phyloP scores from a whole-genome alignment of 148 eudicot genomes.

The Pouteria glomerata region DNA sequence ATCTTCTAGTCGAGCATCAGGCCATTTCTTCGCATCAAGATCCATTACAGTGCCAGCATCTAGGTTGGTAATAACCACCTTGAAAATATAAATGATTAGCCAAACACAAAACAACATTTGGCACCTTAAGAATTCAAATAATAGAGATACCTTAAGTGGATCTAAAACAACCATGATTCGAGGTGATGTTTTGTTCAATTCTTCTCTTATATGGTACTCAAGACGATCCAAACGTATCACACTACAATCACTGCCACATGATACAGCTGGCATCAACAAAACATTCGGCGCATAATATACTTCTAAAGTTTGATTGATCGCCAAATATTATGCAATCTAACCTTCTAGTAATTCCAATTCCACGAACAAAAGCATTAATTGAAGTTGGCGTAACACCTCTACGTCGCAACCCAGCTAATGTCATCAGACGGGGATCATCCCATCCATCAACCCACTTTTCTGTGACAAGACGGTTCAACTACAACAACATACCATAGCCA shows the following conservation, averaged over 20 bases:
- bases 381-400: constrained; percentile 87
- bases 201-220: constrained; percentile 88
- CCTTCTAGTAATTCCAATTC: constrained; percentile 97
- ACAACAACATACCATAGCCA: constrained; percentile 13
- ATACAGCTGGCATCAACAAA: background rate
- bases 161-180: constrained; percentile 79
- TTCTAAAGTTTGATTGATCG: background rate
- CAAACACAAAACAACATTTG: constrained; percentile 4
- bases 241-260: constrained; percentile 68
- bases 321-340: constrained; percentile 10
- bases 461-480: constrained; percentile 88
- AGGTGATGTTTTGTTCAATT: constrained; percentile 75
- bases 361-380: constrained; percentile 84
- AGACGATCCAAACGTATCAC: constrained; percentile 69
- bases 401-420: constrained; percentile 85
- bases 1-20: constrained; percentile 77
- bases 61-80: constrained; percentile 93
- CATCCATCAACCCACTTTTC: constrained; percentile 94
- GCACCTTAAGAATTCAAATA: constrained; percentile 1
- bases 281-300: background rate
- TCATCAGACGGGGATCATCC: constrained; percentile 98
- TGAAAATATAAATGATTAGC: constrained; percentile 11
- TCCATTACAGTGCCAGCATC: constrained; percentile 61
- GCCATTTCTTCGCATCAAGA: constrained; percentile 96
- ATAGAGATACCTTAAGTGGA: constrained; percentile 72